phyloP scores from a whole-genome alignment of 371 early-diverging fungal genomes.

The Blyttiomyces sp. region DNA sequence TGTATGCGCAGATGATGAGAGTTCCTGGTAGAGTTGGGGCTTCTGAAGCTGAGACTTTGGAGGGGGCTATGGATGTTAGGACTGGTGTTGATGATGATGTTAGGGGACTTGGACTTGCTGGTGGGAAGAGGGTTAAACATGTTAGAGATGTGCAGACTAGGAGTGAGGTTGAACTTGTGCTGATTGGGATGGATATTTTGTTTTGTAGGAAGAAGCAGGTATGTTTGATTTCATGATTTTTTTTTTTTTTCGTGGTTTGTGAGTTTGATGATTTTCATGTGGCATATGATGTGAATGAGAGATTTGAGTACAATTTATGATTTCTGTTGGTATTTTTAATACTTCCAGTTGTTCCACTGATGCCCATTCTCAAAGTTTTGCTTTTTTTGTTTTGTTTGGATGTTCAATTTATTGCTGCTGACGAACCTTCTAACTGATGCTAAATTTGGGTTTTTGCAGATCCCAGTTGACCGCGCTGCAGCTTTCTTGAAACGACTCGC shows the following conservation, averaged over 20 bases:
- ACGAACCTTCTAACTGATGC: background rate
- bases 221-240: constrained; percentile 12
- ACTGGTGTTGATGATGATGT: constrained; percentile 44
- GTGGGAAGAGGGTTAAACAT: constrained; percentile 38
- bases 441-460: constrained; percentile 24
- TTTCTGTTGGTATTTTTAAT: background rate
- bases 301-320: background rate
- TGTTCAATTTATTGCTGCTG: background rate
- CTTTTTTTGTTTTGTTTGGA: background rate
- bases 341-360: constrained; percentile 2
- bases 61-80: constrained; percentile 19
- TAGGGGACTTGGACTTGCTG: too few relatives aligned
- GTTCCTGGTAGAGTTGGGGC: constrained; percentile 45
- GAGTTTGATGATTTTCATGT: too few relatives aligned
- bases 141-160: constrained; percentile 38
- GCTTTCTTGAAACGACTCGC: constrained; percentile 62
- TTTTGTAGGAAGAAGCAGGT: constrained; percentile 76
- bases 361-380: background rate
- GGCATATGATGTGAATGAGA: background rate
- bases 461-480: constrained; percentile 68
- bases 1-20: constrained; percentile 72
- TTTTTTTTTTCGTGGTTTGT: constrained; percentile 12
- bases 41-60: constrained; percentile 8
- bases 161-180: constrained; percentile 72
- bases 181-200: constrained; percentile 76